Evolutionary conservation across 1,284 basidiomycete species (phyloP).

Genomic region (Pyrrhoderma lamaoense): DNA sequence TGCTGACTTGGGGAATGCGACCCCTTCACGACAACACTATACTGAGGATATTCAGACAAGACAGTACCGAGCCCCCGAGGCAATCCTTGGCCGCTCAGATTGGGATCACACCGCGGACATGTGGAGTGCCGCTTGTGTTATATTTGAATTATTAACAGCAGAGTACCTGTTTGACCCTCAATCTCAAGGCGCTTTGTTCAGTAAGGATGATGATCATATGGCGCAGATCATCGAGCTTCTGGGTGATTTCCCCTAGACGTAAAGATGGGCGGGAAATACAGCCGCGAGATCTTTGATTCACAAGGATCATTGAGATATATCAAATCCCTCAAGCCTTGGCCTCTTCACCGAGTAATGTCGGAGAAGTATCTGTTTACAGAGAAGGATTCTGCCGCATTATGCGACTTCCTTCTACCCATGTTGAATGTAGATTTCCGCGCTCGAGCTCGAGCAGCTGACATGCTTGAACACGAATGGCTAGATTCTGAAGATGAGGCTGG

Average conservation of each 20-base stretch:
- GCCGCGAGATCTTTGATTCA: conserved; percentile 75
- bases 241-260: conserved; percentile 64
- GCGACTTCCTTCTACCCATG: conserved; percentile 78
- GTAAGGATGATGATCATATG: conserved; percentile 92
- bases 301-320: conserved; percentile 66
- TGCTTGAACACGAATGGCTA: conserved; percentile 72
- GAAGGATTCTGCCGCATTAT: conserved; percentile 49
- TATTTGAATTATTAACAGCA: conserved; percentile 81
- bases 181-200: conserved; percentile 73
- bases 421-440: conserved; percentile 62
- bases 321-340: conserved; percentile 76
- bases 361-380: conserved; percentile 77
- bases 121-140: conserved; percentile 84
- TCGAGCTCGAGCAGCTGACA: conserved; percentile 64
- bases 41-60: conserved; percentile 94
- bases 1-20: conserved; percentile 85
- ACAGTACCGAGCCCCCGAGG: conserved; percentile 88
- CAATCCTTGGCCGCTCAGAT: conserved; percentile 79
- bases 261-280: conserved; percentile 81
- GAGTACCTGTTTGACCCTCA: conserved; percentile 89
- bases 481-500: conserved; percentile 40
- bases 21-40: conserved; percentile 75
- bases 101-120: conserved; percentile 84
- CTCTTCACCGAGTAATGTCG: conserved; percentile 71
- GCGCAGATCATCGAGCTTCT: conserved; percentile 88